phyloP scores from a whole-genome alignment of 768 basidiomycete species.

The Omphalotus guepiniiformis region DNA sequence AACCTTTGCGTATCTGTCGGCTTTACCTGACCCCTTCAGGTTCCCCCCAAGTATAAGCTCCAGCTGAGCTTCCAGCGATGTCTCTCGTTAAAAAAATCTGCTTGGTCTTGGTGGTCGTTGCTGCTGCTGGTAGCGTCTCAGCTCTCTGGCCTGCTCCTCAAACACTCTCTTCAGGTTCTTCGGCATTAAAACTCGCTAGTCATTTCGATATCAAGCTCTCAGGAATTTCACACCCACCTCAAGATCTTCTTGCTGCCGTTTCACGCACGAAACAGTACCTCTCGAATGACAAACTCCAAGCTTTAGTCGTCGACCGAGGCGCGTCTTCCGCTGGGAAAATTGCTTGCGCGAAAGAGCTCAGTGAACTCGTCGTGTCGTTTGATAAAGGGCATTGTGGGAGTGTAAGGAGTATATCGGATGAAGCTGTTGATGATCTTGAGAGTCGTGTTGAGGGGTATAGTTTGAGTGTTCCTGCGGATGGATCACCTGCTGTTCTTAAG shows the following conservation, averaged over 20 bases:
- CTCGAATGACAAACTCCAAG: constrained; percentile 33
- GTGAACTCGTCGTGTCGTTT: constrained; percentile 27
- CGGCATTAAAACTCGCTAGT: constrained; percentile 15
- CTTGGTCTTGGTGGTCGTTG: constrained; percentile 7
- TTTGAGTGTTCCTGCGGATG: constrained; percentile 50
- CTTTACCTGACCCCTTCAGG: too few species aligned
- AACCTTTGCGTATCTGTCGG: too few species aligned
- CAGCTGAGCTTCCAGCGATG: too few species aligned
- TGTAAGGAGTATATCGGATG: constrained; percentile 7
- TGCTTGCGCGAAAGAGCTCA: constrained; percentile 23
- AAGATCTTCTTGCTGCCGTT: constrained; percentile 35
- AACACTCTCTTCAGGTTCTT: constrained; percentile 15
- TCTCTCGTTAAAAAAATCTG: too few species aligned
- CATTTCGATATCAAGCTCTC: constrained; percentile 32
- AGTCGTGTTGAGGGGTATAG: constrained; percentile 57
- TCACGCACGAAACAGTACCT: constrained; percentile 26
- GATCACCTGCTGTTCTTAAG: constrained; percentile 45
- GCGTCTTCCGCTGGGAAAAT: constrained; percentile 25
- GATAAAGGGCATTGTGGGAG: neutral
- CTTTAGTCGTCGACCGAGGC: constrained; percentile 38
- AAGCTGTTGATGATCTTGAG: constrained; percentile 47
- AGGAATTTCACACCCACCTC: constrained; percentile 23
- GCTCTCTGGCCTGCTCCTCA: constrained; percentile 28
- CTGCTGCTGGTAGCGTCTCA: constrained; percentile 6
- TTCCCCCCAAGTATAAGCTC: too few species aligned